A percentile compares a stretch with the other conserved stretches of the same genome.
Conservation (phyloP, 257 asterid genomes). For the Ballota nigra region DNA sequence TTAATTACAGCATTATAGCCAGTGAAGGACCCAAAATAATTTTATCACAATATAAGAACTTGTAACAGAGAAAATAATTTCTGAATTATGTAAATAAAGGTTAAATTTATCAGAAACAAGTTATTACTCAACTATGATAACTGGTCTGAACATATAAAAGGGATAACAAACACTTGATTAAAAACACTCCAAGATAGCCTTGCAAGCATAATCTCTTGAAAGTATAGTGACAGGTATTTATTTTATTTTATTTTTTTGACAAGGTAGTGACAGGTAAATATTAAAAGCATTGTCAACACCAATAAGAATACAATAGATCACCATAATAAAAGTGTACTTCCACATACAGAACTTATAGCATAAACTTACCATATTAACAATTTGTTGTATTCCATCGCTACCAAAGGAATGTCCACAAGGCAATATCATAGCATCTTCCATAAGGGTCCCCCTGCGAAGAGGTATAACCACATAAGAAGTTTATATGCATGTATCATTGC, state of each 20-base stretch:
- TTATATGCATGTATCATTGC: slow-evolving; percentile 7
- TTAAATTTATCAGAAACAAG: no score
- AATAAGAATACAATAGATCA: slow-evolving; percentile 12
- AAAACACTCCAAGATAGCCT: not conserved
- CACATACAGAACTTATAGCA: not conserved
- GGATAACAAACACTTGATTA: not conserved
- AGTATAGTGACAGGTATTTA: not conserved
- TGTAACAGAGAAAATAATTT: not conserved
- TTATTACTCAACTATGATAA: not conserved
- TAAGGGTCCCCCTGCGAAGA: slow-evolving; percentile 72
- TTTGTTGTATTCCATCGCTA: slow-evolving; percentile 62
- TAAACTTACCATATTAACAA: slow-evolving; percentile 60
- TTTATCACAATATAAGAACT: not conserved
- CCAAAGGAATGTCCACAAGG: slow-evolving; percentile 99
- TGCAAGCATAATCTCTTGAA: not conserved
- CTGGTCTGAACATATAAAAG: not conserved
- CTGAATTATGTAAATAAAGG: not conserved
- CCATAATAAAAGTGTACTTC: not conserved
- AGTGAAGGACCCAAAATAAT: not conserved
- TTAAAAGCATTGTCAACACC: not conserved
- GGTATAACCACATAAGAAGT: not conserved
- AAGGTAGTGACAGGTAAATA: no score
- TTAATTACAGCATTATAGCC: not conserved
- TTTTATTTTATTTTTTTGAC: no score
- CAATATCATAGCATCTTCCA: slow-evolving; percentile 96